Percentiles rank a stretch among this genome's conserved stretches.
These are phyloP conservation scores for Boletus sensibilis DNA, from an alignment of 768 basidiomycete species.

Conservation along the genomic window DNA sequence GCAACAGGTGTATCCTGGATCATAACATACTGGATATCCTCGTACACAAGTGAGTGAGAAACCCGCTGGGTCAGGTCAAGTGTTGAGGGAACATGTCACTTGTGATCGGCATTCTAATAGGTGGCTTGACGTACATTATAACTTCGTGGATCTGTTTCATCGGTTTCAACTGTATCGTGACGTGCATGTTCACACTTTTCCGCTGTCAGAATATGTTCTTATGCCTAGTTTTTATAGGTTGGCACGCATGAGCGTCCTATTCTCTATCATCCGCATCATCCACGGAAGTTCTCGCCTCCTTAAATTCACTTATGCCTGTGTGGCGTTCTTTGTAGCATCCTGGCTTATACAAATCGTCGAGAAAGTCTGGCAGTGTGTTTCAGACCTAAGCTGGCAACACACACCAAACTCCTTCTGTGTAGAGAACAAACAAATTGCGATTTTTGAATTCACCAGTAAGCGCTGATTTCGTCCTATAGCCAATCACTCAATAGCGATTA, in stretches of 20 bases:
- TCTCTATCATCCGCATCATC: conserved; percentile 13
- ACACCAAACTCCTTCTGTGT: too few species aligned
- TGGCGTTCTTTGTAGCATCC: background rate
- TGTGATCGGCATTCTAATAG: background rate
- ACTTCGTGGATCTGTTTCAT: conserved; percentile 1
- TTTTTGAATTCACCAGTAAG: too few species aligned
- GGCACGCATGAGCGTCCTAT: conserved; percentile 10
- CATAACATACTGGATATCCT: background rate
- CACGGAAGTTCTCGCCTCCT: background rate
- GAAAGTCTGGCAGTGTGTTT: conserved; percentile 1
- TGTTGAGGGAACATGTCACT: background rate
- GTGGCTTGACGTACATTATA: background rate
- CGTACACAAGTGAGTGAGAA: background rate
- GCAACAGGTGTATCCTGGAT: background rate
- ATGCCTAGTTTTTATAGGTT: background rate
- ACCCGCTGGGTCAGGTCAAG: background rate
- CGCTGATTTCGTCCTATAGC: too few species aligned
- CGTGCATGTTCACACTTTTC: background rate
- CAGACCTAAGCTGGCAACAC: too few species aligned
- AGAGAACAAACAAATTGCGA: too few species aligned
- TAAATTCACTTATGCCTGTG: background rate
- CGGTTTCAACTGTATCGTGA: background rate
- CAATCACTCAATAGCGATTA: background rate
- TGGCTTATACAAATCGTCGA: conserved; percentile 1
- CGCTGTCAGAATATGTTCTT: background rate